Percentiles rank a stretch among this genome's conserved stretches.
phyloP scores from a whole-genome alignment of 164 flowering plant species.

The Paratinospora sagittata region DNA sequence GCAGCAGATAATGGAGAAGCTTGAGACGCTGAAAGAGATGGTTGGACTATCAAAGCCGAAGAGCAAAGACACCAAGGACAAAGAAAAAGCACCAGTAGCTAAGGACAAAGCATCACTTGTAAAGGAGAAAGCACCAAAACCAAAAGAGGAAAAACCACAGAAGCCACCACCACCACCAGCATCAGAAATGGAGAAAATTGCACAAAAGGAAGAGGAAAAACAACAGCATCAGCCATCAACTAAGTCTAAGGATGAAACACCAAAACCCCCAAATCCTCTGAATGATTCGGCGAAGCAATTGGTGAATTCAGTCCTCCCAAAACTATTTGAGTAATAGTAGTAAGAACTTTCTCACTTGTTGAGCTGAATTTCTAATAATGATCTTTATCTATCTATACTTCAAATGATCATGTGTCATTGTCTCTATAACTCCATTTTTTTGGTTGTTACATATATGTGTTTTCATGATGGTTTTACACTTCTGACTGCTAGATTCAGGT shows the following conservation, averaged over 20 bases:
- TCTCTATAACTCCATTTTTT: too few species aligned
- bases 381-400: not conserved
- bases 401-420: too few species aligned
- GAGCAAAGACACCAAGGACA: not conserved
- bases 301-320: not conserved
- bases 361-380: not conserved
- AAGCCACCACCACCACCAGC: too few species aligned
- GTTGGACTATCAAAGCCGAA: not conserved
- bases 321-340: not conserved
- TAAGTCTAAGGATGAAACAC: not conserved
- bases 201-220: not conserved
- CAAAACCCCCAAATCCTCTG: not conserved
- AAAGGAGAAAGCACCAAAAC: not conserved
- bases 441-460: too few species aligned
- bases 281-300: not conserved
- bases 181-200: too few species aligned
- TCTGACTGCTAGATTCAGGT: too few species aligned
- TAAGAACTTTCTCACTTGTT: not conserved
- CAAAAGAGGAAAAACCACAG: not conserved
- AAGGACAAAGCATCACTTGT: too few species aligned
- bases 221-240: not conserved
- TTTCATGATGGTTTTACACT: too few species aligned
- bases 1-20: not conserved
- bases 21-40: not conserved
- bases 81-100: not conserved